Base-by-base conservation (phyloP, 148 eudicot genomes). In the Agrostemma githago region DNA sequence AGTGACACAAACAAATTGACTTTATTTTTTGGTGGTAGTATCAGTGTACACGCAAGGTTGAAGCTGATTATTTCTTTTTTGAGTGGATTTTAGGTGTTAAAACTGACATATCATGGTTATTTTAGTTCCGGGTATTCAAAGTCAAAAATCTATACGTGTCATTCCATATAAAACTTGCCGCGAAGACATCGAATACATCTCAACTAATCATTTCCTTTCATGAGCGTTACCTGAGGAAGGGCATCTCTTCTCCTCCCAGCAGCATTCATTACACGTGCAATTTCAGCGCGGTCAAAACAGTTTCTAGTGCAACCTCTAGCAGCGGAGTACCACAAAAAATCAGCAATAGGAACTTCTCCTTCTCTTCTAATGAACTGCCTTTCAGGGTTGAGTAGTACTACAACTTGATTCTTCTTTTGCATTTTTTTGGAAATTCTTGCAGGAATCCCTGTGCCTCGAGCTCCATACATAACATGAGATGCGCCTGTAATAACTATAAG, bases 231-330 rank as follows among this genome's bases (percentile, higher is more conserved):
- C 96, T 92, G 94, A 38, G 99, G 99, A 79, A 95, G 84, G 62
- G 92, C 97, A 70, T 95, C 99, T 83, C 96, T 83, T 80, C 87
- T 88, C 85, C 91, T 83, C 15, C 99, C 99, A 76, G 98, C 98
- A 65, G 93, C 99, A 89, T 92, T 90, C 99, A 95, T 95, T 39
- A 95, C 96, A 72, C 97, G 87, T 43, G 99, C 99, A 84, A 95
- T 92, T 83, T 95, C 99, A 79, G 97, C 99, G 70, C 97, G 99
- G 78, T 95, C 97, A 79, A 88, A 95, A 79, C 99, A 95, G 80
- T 95, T 95, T 76, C 99, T 85, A 73, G 73, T 90, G 90, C 99
- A 95, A 59, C 96, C 86, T 77, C 92, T 90, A 72, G 99, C 99
- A 39, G 97, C 96, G 75, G 99, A 92, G 73, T 95, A 95, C 96